phyloP scores from a whole-genome alignment of 2,329 filamentous ascomycete genomes.

The Septoria petroselini region DNA sequence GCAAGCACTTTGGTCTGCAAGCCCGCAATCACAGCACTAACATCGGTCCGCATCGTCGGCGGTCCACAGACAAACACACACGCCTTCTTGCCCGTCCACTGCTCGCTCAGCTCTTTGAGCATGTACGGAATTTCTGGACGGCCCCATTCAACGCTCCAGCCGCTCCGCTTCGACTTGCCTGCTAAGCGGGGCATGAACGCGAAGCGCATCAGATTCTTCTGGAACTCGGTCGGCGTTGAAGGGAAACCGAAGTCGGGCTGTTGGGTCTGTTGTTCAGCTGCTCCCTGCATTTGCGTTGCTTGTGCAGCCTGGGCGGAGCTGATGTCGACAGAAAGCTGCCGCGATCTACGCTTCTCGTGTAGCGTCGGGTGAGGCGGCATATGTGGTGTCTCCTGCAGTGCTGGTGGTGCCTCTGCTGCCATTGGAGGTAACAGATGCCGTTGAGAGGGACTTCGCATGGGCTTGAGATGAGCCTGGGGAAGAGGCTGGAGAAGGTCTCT shows the following conservation, averaged over 20 bases:
- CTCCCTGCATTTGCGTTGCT: conserved; percentile 26
- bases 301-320: conserved; percentile 41
- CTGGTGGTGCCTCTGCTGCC: conserved; percentile 44
- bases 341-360: conserved; percentile 44
- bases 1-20: conserved; percentile 73
- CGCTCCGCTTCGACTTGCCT: conserved; percentile 55
- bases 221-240: conserved; percentile 78
- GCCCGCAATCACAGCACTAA: conserved; percentile 77
- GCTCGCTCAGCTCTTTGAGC: conserved; percentile 75
- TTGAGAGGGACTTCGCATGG: conserved; percentile 27
- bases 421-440: conserved; percentile 22
- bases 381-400: conserved; percentile 30
- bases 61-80: conserved; percentile 94
- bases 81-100: conserved; percentile 74
- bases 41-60: conserved; percentile 79
- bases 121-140: conserved; percentile 84
- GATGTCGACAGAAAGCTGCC: conserved; percentile 45
- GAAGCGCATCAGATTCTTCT: conserved; percentile 76
- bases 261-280: conserved; percentile 18
- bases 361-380: conserved; percentile 37
- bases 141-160: conserved; percentile 91
- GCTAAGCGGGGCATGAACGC: conserved; percentile 64
- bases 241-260: conserved; percentile 64
- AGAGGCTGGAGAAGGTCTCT: conserved; percentile 82
- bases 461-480: conserved; percentile 54